These are phyloP conservation scores for Strobilomyces dryophilus DNA, from an alignment of 768 basidiomycete species.

Conservation along the genomic window DNA sequence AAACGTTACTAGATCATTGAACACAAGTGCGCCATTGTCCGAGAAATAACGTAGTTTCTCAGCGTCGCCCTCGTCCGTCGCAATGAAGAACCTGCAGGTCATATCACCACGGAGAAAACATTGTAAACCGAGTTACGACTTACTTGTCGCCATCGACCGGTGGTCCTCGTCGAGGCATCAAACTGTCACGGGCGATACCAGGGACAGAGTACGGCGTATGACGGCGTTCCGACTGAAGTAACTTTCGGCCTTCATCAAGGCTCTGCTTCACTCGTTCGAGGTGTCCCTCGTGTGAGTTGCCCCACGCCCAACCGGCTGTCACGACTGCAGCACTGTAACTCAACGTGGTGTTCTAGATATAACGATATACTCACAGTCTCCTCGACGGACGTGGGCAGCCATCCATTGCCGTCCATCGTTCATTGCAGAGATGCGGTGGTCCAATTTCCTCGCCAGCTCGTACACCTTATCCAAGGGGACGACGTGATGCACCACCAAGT, in stretches of 20 bases:
- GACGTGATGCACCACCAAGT: slow-evolving; percentile 22
- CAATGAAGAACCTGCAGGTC: slow-evolving; percentile 26
- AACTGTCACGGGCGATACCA: slow-evolving; percentile 8
- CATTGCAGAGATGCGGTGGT: slow-evolving; percentile 18
- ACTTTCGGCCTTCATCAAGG: slow-evolving; percentile 26
- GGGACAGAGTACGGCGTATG: slow-evolving; percentile 16
- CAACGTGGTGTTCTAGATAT: background rate
- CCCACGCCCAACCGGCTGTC: slow-evolving; percentile 32
- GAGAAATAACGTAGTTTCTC: slow-evolving; percentile 28
- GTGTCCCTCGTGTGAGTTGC: slow-evolving; percentile 28
- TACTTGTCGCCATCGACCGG: slow-evolving; percentile 18
- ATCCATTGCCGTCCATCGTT: slow-evolving; percentile 33
- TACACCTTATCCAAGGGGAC: slow-evolving; percentile 24
- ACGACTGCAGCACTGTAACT: slow-evolving; percentile 17
- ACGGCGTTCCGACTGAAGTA: slow-evolving; percentile 20
- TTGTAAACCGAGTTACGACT: background rate
- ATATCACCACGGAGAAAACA: background rate
- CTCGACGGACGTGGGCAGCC: slow-evolving; percentile 37
- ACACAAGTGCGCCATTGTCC: slow-evolving; percentile 33
- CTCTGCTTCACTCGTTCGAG: slow-evolving; percentile 30
- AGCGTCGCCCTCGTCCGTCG: slow-evolving; percentile 36
- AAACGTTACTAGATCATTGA: slow-evolving; percentile 36
- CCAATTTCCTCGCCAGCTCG: slow-evolving; percentile 22
- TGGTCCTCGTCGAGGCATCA: slow-evolving; percentile 13
- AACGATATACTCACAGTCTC: slow-evolving; percentile 31